A percentile compares a stretch with the other conserved stretches of the same genome.
Evolutionary conservation across 2,329 filamentous ascomycete genomes (phyloP).

Genomic region (Fusarium albosuccineum): DNA sequence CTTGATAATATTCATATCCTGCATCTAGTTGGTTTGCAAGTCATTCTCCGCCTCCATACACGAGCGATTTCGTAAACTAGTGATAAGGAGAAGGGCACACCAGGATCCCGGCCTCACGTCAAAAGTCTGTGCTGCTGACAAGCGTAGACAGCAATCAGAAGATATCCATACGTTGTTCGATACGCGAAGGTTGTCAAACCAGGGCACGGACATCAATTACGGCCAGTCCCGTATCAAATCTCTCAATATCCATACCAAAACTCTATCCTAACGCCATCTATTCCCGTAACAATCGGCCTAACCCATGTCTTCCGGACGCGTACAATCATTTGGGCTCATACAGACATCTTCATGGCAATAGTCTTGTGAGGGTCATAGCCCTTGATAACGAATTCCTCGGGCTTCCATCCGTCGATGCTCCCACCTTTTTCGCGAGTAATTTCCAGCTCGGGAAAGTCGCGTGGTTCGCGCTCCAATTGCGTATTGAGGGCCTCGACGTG

Average conservation of each 20-base stretch:
- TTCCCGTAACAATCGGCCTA: constrained; percentile 14
- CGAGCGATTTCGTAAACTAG: neutral
- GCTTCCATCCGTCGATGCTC: constrained; percentile 89
- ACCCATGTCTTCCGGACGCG: neutral
- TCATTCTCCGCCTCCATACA: neutral
- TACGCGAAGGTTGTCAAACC: neutral
- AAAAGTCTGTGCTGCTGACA: neutral
- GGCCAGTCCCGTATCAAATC: neutral
- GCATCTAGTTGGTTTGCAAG: neutral
- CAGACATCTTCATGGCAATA: constrained; percentile 99
- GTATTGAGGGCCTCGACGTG: constrained; percentile 88
- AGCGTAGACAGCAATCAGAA: neutral
- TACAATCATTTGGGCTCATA: constrained; percentile 53
- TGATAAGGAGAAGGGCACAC: neutral
- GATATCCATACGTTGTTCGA: constrained; percentile 1
- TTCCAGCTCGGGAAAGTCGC: constrained; percentile 82
- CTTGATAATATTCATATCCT: neutral
- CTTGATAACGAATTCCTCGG: constrained; percentile 87
- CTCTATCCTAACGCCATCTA: constrained; percentile 36
- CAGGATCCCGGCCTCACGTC: neutral
- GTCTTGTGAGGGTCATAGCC: constrained; percentile 92
- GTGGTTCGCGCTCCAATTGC: constrained; percentile 85
- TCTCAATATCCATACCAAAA: neutral
- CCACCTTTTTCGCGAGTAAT: constrained; percentile 77
- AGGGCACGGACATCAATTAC: neutral